Percentiles rank a stretch among this genome's conserved stretches.
These are phyloP conservation scores for Actinidia arguta DNA, from an alignment of 179 eudicot genomes.

Conservation along the genomic window DNA sequence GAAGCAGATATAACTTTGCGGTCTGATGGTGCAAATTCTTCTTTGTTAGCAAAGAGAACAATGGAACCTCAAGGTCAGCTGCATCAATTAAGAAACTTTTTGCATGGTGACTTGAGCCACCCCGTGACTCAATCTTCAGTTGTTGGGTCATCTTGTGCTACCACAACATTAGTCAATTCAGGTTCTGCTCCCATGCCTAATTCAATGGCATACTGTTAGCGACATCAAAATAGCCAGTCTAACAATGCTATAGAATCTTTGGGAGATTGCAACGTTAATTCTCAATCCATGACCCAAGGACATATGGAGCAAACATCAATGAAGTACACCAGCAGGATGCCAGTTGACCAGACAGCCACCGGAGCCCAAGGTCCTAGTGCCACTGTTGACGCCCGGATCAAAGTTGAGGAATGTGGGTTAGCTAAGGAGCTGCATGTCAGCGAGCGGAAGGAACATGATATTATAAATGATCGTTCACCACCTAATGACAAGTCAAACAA, in stretches of 20 bases:
- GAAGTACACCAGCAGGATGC: conserved; percentile 27
- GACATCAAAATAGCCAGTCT: conserved; percentile 41
- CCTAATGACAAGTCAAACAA: conserved; percentile 35
- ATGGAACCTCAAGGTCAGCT: conserved; percentile 61
- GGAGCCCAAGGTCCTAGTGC: conserved; percentile 42
- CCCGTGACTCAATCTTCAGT: conserved; percentile 85
- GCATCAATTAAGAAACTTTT: conserved; percentile 65
- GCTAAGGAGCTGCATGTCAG: conserved; percentile 29
- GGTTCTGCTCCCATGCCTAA: conserved; percentile 73
- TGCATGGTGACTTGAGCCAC: conserved; percentile 63
- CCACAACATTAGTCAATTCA: conserved; percentile 79
- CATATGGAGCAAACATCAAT: conserved; percentile 42
- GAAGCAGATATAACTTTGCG: conserved; percentile 53
- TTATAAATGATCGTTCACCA: conserved; percentile 37
- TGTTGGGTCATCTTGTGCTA: conserved; percentile 76
- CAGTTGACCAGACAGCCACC: conserved; percentile 36
- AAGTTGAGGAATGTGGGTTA: conserved; percentile 33
- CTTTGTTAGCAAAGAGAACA: conserved; percentile 40
- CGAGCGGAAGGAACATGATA: conserved; percentile 32
- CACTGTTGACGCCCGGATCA: conserved; percentile 28
- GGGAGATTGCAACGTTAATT: conserved; percentile 35
- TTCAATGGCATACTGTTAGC: conserved; percentile 62
- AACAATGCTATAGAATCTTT: conserved; percentile 33
- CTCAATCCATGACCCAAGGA: conserved; percentile 32
- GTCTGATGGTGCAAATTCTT: conserved; percentile 47